These are phyloP conservation scores for Cymbopogon citratus DNA, from an alignment of 176 grass and related monocot species.

Conservation along the genomic window DNA sequence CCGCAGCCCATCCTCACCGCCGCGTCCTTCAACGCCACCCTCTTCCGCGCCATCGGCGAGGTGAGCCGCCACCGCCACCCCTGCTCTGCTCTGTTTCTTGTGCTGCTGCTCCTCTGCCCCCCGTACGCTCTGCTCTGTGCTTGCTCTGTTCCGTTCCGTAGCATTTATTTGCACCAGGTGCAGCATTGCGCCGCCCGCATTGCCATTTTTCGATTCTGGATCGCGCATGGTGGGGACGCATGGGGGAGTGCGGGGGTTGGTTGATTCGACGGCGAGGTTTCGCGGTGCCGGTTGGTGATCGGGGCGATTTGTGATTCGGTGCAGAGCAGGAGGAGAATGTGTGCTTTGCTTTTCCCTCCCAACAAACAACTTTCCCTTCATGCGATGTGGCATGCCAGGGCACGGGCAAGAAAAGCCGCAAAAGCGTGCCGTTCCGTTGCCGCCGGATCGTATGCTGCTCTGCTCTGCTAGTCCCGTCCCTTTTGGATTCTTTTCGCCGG, in stretches of 20 bases:
- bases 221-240: neutral
- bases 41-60: conserved; percentile 79
- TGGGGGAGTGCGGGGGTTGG: neutral
- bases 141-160: neutral
- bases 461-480: neutral
- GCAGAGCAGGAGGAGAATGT: neutral
- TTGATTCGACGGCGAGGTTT: neutral
- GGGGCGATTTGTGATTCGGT: neutral
- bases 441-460: neutral
- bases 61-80: neutral
- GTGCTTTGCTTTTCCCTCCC: conserved; percentile 26
- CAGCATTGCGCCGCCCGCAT: conserved; percentile 24
- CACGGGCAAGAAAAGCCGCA: conserved; percentile 25
- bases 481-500: conserved; percentile 21
- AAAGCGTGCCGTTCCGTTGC: conserved; percentile 27
- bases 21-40: conserved; percentile 78
- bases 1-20: conserved; percentile 86
- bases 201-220: neutral
- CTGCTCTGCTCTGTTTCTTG: neutral
- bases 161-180: neutral
- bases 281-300: neutral
- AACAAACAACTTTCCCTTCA: neutral
- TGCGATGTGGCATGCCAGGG: neutral
- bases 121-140: neutral
- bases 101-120: neutral